Conservation (phyloP, 2,329 filamentous ascomycete species). For the Diplodia scrobiculata region DNA sequence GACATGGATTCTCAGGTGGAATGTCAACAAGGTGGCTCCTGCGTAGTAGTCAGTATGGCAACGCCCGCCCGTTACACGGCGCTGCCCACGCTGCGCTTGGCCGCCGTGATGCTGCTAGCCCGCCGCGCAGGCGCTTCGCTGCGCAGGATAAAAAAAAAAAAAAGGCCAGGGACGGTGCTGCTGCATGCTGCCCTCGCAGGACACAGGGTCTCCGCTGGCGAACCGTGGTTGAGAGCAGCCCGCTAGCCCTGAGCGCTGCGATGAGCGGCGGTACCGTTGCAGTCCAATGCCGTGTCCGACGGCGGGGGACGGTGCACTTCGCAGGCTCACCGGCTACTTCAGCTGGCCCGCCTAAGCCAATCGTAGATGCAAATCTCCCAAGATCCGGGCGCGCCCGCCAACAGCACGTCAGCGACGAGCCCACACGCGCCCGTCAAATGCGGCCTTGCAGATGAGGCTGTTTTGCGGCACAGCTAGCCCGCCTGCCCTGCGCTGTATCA, state of each 20-base stretch:
- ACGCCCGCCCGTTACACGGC: conserved; percentile 22
- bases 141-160: conserved; percentile 1
- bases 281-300: conserved; percentile 23
- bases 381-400: conserved; percentile 7
- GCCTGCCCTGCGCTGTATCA: conserved; percentile 1
- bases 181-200: conserved; percentile 5
- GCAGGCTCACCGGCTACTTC: conserved; percentile 7
- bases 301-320: neutral
- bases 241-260: neutral
- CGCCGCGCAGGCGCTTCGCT: neutral
- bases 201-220: neutral
- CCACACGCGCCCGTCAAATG: neutral
- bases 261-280: conserved; percentile 8
- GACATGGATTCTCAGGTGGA: conserved; percentile 21
- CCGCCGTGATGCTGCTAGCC: conserved; percentile 2
- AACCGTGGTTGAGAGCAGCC: neutral
- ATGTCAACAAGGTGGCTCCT: conserved; percentile 24
- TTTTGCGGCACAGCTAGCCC: conserved; percentile 13
- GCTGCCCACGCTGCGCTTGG: conserved; percentile 13
- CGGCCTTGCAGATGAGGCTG: conserved; percentile 13
- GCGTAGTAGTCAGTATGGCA: conserved; percentile 9
- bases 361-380: conserved; percentile 14
- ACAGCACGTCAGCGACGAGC: conserved; percentile 8
- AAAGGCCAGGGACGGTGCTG: conserved; percentile 6
- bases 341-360: conserved; percentile 10